Base-by-base conservation (phyloP, 129 eudicot species). In the Chrysanthemum makinoi region DNA sequence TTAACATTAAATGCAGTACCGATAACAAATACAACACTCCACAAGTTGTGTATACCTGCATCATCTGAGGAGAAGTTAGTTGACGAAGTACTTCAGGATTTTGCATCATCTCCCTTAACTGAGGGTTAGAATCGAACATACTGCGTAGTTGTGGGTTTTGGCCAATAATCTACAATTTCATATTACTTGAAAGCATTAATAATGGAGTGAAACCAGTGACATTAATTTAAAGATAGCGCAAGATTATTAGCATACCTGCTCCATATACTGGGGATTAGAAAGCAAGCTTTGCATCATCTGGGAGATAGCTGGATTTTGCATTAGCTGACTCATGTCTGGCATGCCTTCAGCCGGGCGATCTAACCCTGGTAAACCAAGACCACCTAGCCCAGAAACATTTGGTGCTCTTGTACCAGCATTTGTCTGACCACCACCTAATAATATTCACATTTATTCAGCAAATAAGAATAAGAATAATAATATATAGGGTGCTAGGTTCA, bases 241-340 rank as follows among this genome's bases (percentile, higher is more conserved):
- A 4, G 22, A 28, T 11, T 15, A 59, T 39, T 59, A 60, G 19
- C 66, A 43, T 79, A 94, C 98, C 89, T 87, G 96, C 56, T 94
- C 87, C 93, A 94, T 83, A 80, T 89, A 85, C 65, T 94, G 95
- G 28, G 98, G 98, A 74, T 89, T 89, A 4, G 98, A 89, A 66
- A 94, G 98, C 75, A 94, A 43, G 76, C 83, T 85, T 74, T 94
- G 96, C 90, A 87, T 85, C 92, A 94, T 94, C 89, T 94, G 96
- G n/a, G 96, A 77, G 19, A 89, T 77, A 43, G 90, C 98, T 19
- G 96, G 96, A 74, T 87, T 87, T 83, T 89, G 96, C 93, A 89
- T 11, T 16, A 89, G 70, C 68, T 87, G 90, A 66, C 65, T 82
- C 81, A 89, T 47, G 71, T 93, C 98, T 2, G 86, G 87, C 80